These are phyloP conservation scores for Aristolochia californica DNA, from an alignment of 164 flowering plant species.

Conservation along the genomic window DNA sequence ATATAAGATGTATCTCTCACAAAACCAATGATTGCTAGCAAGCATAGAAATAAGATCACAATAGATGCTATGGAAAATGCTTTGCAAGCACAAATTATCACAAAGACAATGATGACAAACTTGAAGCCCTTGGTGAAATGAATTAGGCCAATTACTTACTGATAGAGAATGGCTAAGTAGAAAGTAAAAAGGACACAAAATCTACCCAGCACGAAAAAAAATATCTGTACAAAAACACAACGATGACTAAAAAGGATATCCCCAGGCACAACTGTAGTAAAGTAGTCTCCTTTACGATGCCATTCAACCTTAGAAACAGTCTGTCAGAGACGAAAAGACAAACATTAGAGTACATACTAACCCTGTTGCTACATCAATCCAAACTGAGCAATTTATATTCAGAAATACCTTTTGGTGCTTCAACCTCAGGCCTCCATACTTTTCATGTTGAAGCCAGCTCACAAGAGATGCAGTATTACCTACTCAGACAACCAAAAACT, in stretches of 20 bases:
- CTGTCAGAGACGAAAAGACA: constrained; percentile 30
- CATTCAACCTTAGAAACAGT: constrained; percentile 76
- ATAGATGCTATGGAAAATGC: too few relatives aligned
- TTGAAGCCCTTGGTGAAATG: too few relatives aligned
- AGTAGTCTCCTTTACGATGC: constrained; percentile 97
- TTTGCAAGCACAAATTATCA: too few relatives aligned
- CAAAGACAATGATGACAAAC: too few relatives aligned
- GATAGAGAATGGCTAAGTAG: too few relatives aligned
- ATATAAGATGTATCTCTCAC: too few relatives aligned
- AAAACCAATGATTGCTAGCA: too few relatives aligned
- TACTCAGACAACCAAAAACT: constrained; percentile 5
- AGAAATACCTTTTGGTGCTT: constrained; percentile 66
- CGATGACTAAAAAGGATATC: constrained; percentile 62
- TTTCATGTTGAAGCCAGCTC: constrained; percentile 67
- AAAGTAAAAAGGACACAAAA: too few relatives aligned
- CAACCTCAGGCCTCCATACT: constrained; percentile 57
- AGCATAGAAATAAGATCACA: too few relatives aligned
- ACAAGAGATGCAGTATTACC: constrained; percentile 27
- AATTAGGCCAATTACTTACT: background rate
- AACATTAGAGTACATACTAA: background rate
- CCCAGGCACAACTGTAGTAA: constrained; percentile 74
- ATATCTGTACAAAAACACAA: background rate
- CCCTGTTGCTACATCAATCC: background rate
- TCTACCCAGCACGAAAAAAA: background rate
- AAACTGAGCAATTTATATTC: too few relatives aligned